Conservation (phyloP, 176 grass and related monocot species). For the Leersia perrieri region DNA sequence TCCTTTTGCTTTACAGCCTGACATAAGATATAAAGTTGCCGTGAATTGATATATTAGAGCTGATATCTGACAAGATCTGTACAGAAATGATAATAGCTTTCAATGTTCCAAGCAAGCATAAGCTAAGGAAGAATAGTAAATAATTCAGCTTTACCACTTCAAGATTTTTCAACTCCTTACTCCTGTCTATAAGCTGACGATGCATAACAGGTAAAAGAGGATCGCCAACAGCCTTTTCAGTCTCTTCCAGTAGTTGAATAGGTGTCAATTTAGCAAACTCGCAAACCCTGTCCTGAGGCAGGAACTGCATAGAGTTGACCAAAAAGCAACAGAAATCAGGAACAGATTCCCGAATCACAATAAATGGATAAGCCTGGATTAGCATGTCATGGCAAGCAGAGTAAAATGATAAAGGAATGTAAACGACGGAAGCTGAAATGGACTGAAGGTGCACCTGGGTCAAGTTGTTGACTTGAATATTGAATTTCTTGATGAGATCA, state of each 20-base stretch:
- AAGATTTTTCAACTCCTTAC: slow-evolving; percentile 61
- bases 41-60: neutral
- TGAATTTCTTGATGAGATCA: slow-evolving; percentile 73
- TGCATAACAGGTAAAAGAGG: slow-evolving; percentile 77
- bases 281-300: slow-evolving; percentile 86
- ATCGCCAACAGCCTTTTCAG: slow-evolving; percentile 93
- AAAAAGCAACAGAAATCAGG: slow-evolving; percentile 19
- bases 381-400: neutral
- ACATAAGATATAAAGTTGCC: neutral
- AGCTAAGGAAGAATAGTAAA: neutral
- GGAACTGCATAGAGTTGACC: slow-evolving; percentile 53
- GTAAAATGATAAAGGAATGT: neutral
- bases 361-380: neutral
- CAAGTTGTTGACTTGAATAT: slow-evolving; percentile 97
- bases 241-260: slow-evolving; percentile 86
- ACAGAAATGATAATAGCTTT: slow-evolving; percentile 22
- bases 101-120: slow-evolving; percentile 2
- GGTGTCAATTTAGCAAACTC: slow-evolving; percentile 93
- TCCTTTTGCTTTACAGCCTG: slow-evolving; percentile 79
- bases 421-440: neutral
- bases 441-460: slow-evolving; percentile 52
- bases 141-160: slow-evolving; percentile 59
- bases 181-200: slow-evolving; percentile 60
- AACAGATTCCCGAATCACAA: neutral
- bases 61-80: neutral